Conservation (phyloP, 176 grass and related monocot genomes). For the Aegilops longissima region DNA sequence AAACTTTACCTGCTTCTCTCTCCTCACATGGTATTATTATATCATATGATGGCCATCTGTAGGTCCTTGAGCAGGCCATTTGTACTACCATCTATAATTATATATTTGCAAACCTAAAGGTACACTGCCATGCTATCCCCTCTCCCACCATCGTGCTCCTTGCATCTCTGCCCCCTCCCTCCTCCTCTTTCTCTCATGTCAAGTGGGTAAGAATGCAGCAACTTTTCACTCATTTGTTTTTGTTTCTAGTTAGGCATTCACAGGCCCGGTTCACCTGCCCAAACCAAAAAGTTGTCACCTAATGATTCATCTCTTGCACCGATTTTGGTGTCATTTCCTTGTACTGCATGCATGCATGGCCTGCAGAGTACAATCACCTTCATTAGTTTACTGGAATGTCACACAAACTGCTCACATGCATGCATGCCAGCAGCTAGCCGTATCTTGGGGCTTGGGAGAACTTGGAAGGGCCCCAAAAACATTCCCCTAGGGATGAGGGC, state of each 20-base stretch:
- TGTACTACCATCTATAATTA: slow-evolving; percentile 40
- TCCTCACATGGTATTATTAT: slow-evolving; percentile 51
- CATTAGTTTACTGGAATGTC: slow-evolving; percentile 16
- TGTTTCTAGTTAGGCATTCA: slow-evolving; percentile 43
- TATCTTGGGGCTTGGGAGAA: slow-evolving; percentile 11
- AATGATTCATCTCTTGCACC: slow-evolving; percentile 42
- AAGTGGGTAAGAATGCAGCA: slow-evolving; percentile 37
- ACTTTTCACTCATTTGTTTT: slow-evolving; percentile 45
- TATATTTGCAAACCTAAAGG: slow-evolving; percentile 42
- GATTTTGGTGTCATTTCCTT: slow-evolving; percentile 36
- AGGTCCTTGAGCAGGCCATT: slow-evolving; percentile 44
- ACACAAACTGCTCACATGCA: slow-evolving; percentile 19
- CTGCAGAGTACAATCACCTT: slow-evolving; percentile 14
- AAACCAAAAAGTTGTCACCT: slow-evolving; percentile 43
- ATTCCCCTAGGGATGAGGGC: slow-evolving; percentile 62
- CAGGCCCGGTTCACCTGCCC: slow-evolving; percentile 52
- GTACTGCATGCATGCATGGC: slow-evolving; percentile 14
- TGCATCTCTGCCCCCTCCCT: background rate
- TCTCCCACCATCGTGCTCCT: slow-evolving; percentile 33
- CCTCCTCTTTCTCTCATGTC: slow-evolving; percentile 30
- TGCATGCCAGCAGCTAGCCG: background rate
- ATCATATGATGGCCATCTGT: slow-evolving; percentile 44
- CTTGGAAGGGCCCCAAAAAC: slow-evolving; percentile 37
- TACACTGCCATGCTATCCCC: slow-evolving; percentile 24
- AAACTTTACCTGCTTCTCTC: slow-evolving; percentile 25